Evolutionary conservation across 768 basidiomycete species (phyloP), one percentile per base, ranked within the genome.

Genomic region (Calocybe indica): DNA sequence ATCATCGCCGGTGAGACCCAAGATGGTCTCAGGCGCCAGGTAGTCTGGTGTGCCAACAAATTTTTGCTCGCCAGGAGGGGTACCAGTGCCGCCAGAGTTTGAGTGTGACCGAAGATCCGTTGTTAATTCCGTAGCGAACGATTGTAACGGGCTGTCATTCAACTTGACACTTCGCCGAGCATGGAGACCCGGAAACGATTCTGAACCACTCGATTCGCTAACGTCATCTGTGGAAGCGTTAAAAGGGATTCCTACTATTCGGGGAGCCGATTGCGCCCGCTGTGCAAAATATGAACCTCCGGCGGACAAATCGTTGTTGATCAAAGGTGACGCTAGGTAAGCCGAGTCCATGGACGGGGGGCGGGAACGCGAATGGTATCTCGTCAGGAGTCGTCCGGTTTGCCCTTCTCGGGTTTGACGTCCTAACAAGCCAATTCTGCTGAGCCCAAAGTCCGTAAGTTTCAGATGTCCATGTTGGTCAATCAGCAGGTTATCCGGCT

Each of bases 31-130:
- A 1, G 94, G 94, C 10, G 94, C 93, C 37, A 98, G 78, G 63
- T 99, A 99, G 63, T 99, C 95, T 3, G 95, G 95, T 3, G 95
- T 99, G 14, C 95, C 95, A 22, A 95, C 95, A 58, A 98, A 93
- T 67, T 92, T 92, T 67, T 92, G 89, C 51, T 92, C 90, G 12
- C 84, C 83, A 12, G 85, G 83, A 13, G 88, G 85, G 2, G 88
- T 87, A 6, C 78, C 73, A 22, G 22, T 22, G 22, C 74, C 70
- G 32, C 77, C 76, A 13, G 79, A 78, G 47, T 72, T 77, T 10
- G 82, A 83, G 66, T 92, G 85, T 30, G 88, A 89, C 28, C 88
- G 79, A 34, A 92, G 69, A 61, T 91, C 88, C 10, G 80, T 91
- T 5, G 88, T 87, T 48, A 92, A 70, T 61, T 92, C 91, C 12